These are phyloP conservation scores for Lotus japonicus DNA, from an alignment of 306 rosid genomes.

Conservation along the genomic window DNA sequence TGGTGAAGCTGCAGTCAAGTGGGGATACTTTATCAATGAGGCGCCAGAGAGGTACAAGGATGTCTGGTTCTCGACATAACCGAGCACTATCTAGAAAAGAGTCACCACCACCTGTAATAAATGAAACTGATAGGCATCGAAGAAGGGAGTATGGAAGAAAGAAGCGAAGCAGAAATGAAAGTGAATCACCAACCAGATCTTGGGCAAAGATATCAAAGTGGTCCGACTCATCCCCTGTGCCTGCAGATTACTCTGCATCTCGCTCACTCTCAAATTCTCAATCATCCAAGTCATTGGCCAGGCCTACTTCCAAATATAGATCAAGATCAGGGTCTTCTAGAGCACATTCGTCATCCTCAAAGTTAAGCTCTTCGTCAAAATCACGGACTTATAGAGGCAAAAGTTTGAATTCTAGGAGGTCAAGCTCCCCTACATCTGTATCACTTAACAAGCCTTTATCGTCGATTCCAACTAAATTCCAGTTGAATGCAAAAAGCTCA, in stretches of 20 bases:
- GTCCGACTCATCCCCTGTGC: conserved; percentile 27
- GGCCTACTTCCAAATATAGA: conserved; percentile 26
- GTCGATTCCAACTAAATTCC: conserved; percentile 22
- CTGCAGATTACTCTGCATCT: conserved; percentile 28
- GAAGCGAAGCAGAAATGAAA: conserved; percentile 37
- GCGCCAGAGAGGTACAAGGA: conserved; percentile 23
- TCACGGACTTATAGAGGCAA: conserved; percentile 16
- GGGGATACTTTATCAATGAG: conserved; percentile 21
- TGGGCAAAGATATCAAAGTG: conserved; percentile 31
- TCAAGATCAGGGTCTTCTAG: conserved; percentile 30
- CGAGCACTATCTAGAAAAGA: not conserved
- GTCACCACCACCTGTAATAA: conserved; percentile 11
- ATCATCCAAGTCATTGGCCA: conserved; percentile 31
- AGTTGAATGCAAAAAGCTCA: conserved; percentile 21
- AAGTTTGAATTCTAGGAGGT: conserved; percentile 35
- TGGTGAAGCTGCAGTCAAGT: conserved; percentile 21
- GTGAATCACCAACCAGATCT: conserved; percentile 23
- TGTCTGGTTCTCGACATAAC: conserved; percentile 22
- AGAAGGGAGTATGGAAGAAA: conserved; percentile 29
- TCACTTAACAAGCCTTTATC: conserved; percentile 29
- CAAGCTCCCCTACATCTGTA: conserved; percentile 36
- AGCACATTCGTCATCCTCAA: conserved; percentile 28
- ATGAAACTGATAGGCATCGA: conserved; percentile 17
- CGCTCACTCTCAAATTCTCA: conserved; percentile 32
- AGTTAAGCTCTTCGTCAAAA: conserved; percentile 37